phyloP scores from a whole-genome alignment of 768 basidiomycete genomes.

The Leccinum broughii region DNA sequence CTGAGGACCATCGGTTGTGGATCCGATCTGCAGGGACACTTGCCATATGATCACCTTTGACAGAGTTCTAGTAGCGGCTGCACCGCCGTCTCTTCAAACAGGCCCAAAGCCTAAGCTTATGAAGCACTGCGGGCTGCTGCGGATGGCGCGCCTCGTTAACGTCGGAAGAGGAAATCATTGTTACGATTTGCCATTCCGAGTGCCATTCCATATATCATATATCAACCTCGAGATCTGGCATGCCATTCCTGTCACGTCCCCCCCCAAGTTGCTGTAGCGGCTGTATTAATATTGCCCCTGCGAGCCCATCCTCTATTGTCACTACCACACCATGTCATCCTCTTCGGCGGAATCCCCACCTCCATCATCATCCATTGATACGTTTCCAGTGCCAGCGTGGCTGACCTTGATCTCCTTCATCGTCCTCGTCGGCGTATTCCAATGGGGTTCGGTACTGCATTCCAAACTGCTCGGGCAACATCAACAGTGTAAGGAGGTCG shows the following conservation, averaged over 20 bases:
- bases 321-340: slow-evolving; percentile 1
- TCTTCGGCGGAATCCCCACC: background rate
- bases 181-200: background rate
- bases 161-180: slow-evolving; percentile 1
- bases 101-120: background rate
- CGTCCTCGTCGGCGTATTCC: slow-evolving; percentile 21
- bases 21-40: background rate
- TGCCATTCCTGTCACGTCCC: background rate
- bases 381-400: slow-evolving; percentile 20
- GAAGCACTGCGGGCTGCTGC: background rate
- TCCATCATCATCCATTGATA: background rate
- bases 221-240: background rate
- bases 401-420: slow-evolving; percentile 17
- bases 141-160: background rate
- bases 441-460: slow-evolving; percentile 27
- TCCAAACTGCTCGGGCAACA: slow-evolving; percentile 18
- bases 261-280: background rate
- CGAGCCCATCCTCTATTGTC: background rate
- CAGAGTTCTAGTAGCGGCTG: background rate
- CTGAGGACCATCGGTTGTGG: background rate
- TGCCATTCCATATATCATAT: slow-evolving; percentile 6
- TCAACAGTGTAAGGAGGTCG: background rate
- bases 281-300: background rate
- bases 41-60: background rate
- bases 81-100: background rate